Percentiles rank a stretch among this genome's conserved stretches.
Conservation (phyloP, 495 filamentous ascomycete species). For the Eremomyces bilateralis region DNA sequence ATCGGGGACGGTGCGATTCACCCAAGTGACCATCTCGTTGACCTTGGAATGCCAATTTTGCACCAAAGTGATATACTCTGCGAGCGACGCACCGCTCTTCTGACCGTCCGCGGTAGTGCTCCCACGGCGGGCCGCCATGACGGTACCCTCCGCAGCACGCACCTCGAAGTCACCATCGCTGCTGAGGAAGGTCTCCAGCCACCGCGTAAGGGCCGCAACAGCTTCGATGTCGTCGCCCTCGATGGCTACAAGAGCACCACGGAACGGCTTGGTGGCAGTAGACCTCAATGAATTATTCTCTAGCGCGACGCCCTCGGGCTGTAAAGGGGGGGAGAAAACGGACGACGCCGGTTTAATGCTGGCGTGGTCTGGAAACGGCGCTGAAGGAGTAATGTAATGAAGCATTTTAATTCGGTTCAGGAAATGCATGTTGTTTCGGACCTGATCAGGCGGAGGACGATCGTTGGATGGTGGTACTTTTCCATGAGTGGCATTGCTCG, state of each 20-base stretch:
- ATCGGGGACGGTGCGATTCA: too few relatives aligned
- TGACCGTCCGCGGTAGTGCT: too few relatives aligned
- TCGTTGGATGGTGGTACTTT: neutral
- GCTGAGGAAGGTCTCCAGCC: constrained; percentile 37
- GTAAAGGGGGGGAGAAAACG: neutral
- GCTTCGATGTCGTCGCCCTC: constrained; percentile 44
- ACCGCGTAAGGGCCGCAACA: constrained; percentile 31
- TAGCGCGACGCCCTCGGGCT: too few relatives aligned
- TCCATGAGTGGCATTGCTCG: too few relatives aligned
- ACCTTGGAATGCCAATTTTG: constrained; percentile 49
- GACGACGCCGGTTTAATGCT: neutral
- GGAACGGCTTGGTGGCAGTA: constrained; percentile 17
- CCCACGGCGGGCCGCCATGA: too few relatives aligned
- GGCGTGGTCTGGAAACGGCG: constrained; percentile 27
- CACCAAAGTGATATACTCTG: constrained; percentile 48
- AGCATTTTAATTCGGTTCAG: constrained; percentile 49
- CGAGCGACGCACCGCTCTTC: constrained; percentile 16
- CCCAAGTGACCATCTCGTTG: constrained; percentile 38
- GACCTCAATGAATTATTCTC: too few relatives aligned
- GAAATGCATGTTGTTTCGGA: constrained; percentile 51
- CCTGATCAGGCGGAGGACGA: constrained; percentile 17
- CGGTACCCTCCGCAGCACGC: too few relatives aligned
- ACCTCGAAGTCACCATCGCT: constrained; percentile 34
- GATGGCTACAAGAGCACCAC: constrained; percentile 63
- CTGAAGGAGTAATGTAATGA: constrained; percentile 44